Evolutionary conservation across 2,329 filamentous ascomycete genomes (phyloP), one percentile per base, ranked within the genome.

Genomic region (Colletotrichum costaricense): DNA sequence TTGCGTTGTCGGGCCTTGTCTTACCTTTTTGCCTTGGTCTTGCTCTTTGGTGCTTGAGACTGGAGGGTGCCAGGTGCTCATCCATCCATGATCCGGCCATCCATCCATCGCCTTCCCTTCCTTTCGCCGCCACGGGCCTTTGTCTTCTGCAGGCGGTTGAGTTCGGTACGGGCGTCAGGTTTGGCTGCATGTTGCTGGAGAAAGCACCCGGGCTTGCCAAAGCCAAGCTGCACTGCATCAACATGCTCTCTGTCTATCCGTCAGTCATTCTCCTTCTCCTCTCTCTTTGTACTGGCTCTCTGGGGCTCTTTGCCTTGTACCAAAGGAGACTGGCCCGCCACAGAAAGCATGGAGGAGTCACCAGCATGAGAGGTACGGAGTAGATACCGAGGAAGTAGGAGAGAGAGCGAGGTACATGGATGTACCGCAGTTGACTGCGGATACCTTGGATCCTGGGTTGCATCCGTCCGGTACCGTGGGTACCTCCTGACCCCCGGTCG

Each of bases 401-500:
- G 59, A 11, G 42, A n/a, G 26, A 14, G 56, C 56, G 60, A 63
- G 60, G 60, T 63, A 63, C 42, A 52, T 54, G 28, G 26, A 14
- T 54, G 60, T 63, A 63, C 60, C 26, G 6, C 60, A 22, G 11
- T 35, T 28, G 4, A 35, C 60, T 4, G n/a, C 26, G 60, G 60
- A 54, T 35, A 63, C 60, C 42, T 63, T 54, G 62, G 49, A 64
- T 64, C 54, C 67, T 56, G 60, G 70, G 70, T 73, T 65, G 67
- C 70, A 73, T 70, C 70, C 67, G 70, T 73, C 70, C 70, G 70
- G 55, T 56, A 55, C 67, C 67, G 67, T 65, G 70, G 67, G 46
- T 65, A 70, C 70, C 57, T 72, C 54, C 35, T n/a, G 6, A 65
- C 69, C 56, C 69, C 69, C 38, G 58, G 69, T 54, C 59, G 54